These are phyloP conservation scores for Umbelopsis vinacea DNA, from an alignment of 192 early-diverging fungal species.

Conservation along the genomic window DNA sequence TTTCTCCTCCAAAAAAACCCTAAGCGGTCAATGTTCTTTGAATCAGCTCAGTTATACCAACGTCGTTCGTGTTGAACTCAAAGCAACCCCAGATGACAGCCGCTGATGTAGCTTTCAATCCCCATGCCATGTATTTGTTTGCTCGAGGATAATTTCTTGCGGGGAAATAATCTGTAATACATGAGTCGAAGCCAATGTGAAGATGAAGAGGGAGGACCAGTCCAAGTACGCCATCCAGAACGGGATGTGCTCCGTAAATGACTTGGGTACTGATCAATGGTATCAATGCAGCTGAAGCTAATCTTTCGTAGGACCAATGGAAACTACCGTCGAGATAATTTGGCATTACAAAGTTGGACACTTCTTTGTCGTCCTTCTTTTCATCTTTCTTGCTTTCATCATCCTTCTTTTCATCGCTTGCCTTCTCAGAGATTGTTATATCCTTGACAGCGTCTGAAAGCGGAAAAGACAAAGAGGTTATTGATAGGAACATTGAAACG, in stretches of 20 bases:
- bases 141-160: conserved; percentile 62
- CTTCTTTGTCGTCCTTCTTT: background rate
- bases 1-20: background rate
- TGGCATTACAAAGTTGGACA: conserved; percentile 21
- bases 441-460: background rate
- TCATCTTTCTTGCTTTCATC: background rate
- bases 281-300: conserved; percentile 69
- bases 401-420: background rate
- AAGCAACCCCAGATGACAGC: conserved; percentile 84
- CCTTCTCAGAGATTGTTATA: background rate
- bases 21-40: conserved; percentile 86
- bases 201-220: conserved; percentile 88
- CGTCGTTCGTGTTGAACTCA: conserved; percentile 94
- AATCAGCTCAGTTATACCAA: conserved; percentile 90
- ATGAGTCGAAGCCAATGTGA: conserved; percentile 63
- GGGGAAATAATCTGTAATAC: conserved; percentile 86
- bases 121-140: conserved; percentile 66
- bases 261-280: conserved; percentile 78
- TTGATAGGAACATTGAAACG: background rate
- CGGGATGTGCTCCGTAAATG: conserved; percentile 78
- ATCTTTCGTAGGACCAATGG: conserved; percentile 96
- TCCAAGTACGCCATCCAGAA: conserved; percentile 89
- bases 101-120: conserved; percentile 70
- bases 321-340: conserved; percentile 80
- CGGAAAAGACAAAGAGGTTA: background rate